Evolutionary conservation across 2,329 filamentous ascomycete species (phyloP).

Genomic region (Cadophora luteo-olivacea): DNA sequence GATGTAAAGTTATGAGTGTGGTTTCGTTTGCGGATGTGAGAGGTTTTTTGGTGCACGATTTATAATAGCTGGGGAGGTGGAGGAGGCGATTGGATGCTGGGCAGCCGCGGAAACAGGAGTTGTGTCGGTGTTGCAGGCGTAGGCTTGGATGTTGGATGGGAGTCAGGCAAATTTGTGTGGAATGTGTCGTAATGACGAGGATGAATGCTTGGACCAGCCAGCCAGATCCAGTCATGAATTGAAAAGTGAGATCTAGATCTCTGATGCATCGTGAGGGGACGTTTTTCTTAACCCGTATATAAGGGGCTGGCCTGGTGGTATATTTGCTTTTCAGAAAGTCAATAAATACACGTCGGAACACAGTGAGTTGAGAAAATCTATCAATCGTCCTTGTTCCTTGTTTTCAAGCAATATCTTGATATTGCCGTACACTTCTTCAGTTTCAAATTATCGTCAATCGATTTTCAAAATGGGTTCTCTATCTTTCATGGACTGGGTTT

Average conservation of each 20-base stretch:
- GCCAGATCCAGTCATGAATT: background rate
- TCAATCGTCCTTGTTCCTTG: background rate
- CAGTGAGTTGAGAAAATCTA: background rate
- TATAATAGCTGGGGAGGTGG: constrained; percentile 18
- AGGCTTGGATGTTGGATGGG: constrained; percentile 5
- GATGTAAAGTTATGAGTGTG: background rate
- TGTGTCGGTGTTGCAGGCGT: background rate
- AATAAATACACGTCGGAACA: background rate
- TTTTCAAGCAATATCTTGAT: background rate
- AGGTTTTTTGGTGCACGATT: constrained; percentile 13
- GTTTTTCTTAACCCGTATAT: background rate
- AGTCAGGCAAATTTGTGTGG: constrained; percentile 5
- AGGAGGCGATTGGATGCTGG: constrained; percentile 21
- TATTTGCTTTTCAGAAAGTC: background rate
- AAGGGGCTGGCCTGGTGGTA: background rate
- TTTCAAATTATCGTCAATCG: background rate
- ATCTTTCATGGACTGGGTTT: constrained; percentile 21
- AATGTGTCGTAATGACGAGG: constrained; percentile 20
- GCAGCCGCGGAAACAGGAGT: background rate
- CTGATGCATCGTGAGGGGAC: constrained; percentile 7
- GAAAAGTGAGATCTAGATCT: background rate
- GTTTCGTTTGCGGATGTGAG: background rate
- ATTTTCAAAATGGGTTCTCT: constrained; percentile 16
- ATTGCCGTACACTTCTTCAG: background rate
- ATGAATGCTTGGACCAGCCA: background rate